Conservation (phyloP, 2,329 filamentous ascomycete species). For the Xylaria sp. region DNA sequence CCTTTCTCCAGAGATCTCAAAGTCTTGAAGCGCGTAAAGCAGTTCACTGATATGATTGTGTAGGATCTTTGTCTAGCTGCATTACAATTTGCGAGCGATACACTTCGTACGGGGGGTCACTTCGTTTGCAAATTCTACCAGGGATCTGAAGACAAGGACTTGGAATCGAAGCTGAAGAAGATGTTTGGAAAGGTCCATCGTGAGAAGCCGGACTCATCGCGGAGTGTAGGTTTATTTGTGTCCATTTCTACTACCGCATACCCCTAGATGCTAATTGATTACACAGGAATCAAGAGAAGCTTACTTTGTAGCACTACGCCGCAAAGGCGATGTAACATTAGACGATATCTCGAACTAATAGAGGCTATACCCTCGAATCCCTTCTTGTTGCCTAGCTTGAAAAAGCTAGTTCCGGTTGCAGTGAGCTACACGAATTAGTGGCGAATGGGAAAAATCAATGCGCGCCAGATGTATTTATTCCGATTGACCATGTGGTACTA, state of each 20-base stretch:
- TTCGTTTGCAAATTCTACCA: constrained; percentile 99
- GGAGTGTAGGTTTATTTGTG: constrained; percentile 70
- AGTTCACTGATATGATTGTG: constrained; percentile 11
- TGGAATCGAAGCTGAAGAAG: constrained; percentile 79
- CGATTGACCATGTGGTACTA: not conserved
- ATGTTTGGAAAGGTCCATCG: constrained; percentile 84
- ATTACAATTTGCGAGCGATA: constrained; percentile 85
- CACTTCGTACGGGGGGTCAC: constrained; percentile 82
- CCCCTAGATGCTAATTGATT: constrained; percentile 27
- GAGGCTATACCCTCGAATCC: constrained; percentile 5
- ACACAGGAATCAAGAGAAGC: constrained; percentile 85
- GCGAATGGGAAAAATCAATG: not conserved
- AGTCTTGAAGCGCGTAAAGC: not conserved
- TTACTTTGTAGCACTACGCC: constrained; percentile 83
- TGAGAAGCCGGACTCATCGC: constrained; percentile 91
- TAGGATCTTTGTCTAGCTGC: constrained; percentile 93
- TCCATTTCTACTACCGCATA: not conserved
- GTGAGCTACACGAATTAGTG: not conserved
- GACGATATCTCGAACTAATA: constrained; percentile 27
- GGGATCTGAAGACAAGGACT: constrained; percentile 81
- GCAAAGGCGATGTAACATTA: constrained; percentile 64
- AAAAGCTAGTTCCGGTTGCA: not conserved
- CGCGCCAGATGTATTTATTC: not conserved
- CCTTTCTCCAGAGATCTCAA: not conserved
- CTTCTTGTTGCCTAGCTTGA: not conserved